Evolutionary conservation across 805 yeast species (phyloP).

Genomic region (Sugiyamaella lignohabitans): DNA sequence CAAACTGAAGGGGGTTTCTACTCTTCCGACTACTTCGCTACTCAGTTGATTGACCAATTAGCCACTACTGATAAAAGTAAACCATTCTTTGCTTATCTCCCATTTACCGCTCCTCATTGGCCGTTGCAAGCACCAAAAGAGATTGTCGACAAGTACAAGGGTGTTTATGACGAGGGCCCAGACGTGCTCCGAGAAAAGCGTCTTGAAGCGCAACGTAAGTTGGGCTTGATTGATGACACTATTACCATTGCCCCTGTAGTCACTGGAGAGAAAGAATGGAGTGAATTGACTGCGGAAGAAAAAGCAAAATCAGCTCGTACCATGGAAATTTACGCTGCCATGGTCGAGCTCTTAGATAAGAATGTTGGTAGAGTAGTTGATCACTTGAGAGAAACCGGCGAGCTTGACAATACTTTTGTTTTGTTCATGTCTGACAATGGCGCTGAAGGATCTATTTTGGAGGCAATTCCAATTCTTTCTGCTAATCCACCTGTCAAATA

Average conservation of each 20-base stretch:
- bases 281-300: constrained; percentile 36
- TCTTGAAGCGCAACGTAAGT: constrained; percentile 35
- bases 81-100: constrained; percentile 49
- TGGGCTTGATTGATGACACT: constrained; percentile 42
- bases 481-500: constrained; percentile 24
- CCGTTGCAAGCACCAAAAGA: constrained; percentile 55
- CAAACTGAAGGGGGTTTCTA: constrained; percentile 33
- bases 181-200: constrained; percentile 37
- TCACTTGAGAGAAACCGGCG: constrained; percentile 37
- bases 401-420: constrained; percentile 50
- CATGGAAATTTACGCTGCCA: constrained; percentile 58
- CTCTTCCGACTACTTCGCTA: constrained; percentile 41
- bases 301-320: constrained; percentile 36
- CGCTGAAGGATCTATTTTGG: constrained; percentile 52
- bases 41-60: constrained; percentile 37
- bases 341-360: constrained; percentile 50
- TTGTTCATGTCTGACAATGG: constrained; percentile 60
- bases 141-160: constrained; percentile 42
- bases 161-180: constrained; percentile 46
- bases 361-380: constrained; percentile 46
- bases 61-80: constrained; percentile 16
- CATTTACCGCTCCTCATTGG: constrained; percentile 65
- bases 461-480: constrained; percentile 44
- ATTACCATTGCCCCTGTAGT: constrained; percentile 33
- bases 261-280: constrained; percentile 38